phyloP scores from a whole-genome alignment of 352 stramenopile genomes.

The Phytophthora podocarpi region DNA sequence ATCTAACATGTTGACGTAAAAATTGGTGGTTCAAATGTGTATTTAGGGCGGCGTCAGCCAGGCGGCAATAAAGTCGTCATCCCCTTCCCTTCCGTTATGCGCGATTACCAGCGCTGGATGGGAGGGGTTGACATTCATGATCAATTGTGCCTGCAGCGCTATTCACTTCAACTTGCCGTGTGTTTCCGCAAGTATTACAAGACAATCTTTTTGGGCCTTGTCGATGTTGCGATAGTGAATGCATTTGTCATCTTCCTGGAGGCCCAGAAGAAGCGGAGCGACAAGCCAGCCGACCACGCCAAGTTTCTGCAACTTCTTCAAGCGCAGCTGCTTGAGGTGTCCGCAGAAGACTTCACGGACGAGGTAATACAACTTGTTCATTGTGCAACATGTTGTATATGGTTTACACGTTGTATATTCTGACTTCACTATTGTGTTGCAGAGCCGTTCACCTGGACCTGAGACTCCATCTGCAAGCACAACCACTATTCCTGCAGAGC shows the following conservation, averaged over 20 bases:
- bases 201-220: conserved; percentile 23
- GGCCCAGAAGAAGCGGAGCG: not conserved
- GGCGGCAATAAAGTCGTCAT: too few species aligned
- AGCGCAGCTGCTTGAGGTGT: conserved; percentile 1
- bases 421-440: too few species aligned
- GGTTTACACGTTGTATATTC: too few species aligned
- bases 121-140: too few species aligned
- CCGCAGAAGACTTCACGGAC: not conserved
- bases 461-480: too few species aligned
- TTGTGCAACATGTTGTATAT: too few species aligned
- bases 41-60: too few species aligned
- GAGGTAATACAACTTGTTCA: too few species aligned
- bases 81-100: conserved; percentile 1
- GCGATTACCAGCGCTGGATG: conserved; percentile 15
- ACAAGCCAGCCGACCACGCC: not conserved
- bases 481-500: too few species aligned
- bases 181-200: conserved; percentile 27
- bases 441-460: too few species aligned
- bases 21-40: too few species aligned
- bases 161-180: conserved; percentile 20
- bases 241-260: conserved; percentile 19
- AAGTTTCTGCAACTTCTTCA: conserved; percentile 14
- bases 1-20: too few species aligned
- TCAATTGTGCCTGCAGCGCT: conserved; percentile 21
- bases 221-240: conserved; percentile 29